These are phyloP conservation scores for Fusarium equiseti DNA, from an alignment of 2,329 filamentous ascomycete species.

Conservation along the genomic window DNA sequence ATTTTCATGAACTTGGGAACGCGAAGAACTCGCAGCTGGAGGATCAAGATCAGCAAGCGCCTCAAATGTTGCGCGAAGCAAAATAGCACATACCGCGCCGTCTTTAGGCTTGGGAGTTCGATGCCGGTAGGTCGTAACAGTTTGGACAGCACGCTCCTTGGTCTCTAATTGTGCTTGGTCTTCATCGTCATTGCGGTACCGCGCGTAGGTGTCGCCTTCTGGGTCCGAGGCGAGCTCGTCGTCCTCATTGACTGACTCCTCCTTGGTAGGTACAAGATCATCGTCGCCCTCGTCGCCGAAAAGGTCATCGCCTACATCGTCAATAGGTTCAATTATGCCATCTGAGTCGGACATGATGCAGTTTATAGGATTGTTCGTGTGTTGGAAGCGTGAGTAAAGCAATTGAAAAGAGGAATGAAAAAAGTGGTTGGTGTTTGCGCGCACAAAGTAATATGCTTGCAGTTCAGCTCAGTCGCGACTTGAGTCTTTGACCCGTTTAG, in stretches of 20 bases:
- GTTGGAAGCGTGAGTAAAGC: background rate
- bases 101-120: conserved; percentile 77
- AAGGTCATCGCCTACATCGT: conserved; percentile 70
- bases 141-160: conserved; percentile 69
- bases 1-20: conserved; percentile 80
- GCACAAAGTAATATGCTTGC: conserved; percentile 19
- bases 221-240: conserved; percentile 67
- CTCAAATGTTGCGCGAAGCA: background rate
- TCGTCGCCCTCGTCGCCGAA: conserved; percentile 73
- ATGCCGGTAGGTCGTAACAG: conserved; percentile 75
- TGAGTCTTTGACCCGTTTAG: conserved; percentile 19
- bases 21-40: conserved; percentile 76
- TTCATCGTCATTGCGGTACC: conserved; percentile 59
- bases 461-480: conserved; percentile 20
- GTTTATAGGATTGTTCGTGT: background rate
- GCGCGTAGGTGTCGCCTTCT: conserved; percentile 57
- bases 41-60: conserved; percentile 12
- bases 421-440: conserved; percentile 22
- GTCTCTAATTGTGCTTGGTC: conserved; percentile 61
- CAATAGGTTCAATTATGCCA: conserved; percentile 64
- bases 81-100: conserved; percentile 67
- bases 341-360: conserved; percentile 67
- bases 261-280: conserved; percentile 69
- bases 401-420: conserved; percentile 1
- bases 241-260: conserved; percentile 73